phyloP scores from a whole-genome alignment of 345 rosid genomes.

The Hirschfeldia incana region DNA sequence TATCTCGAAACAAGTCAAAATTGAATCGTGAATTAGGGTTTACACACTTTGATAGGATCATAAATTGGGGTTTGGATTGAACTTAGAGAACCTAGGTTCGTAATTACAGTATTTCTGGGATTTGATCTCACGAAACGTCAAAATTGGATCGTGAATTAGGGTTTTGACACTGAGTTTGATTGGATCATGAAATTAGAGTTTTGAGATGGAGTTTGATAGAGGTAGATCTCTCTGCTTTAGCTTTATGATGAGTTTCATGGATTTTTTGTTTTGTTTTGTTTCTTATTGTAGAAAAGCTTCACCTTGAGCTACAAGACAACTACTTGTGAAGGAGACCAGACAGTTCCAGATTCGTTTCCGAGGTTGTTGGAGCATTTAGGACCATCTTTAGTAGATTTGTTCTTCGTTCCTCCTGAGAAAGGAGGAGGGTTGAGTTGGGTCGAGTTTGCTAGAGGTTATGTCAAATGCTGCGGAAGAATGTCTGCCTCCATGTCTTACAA shows the following conservation, averaged over 20 bases:
- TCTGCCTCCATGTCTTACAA: constrained; percentile 52
- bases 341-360: constrained; percentile 47
- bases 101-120: neutral
- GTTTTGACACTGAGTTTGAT: neutral
- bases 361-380: constrained; percentile 62
- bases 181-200: neutral
- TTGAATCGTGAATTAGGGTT: neutral
- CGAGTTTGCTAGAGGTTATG: constrained; percentile 72
- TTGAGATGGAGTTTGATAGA: neutral
- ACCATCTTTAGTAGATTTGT: constrained; percentile 60
- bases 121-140: neutral
- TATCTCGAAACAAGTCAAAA: neutral
- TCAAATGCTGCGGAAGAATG: constrained; percentile 82
- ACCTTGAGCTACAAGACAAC: constrained; percentile 43
- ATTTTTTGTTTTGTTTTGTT: neutral
- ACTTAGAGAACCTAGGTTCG: neutral
- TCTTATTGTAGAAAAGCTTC: constrained; percentile 62
- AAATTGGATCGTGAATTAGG: constrained; percentile 1
- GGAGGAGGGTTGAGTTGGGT: constrained; percentile 68
- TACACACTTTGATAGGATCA: neutral
- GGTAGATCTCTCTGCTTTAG: neutral
- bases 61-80: neutral
- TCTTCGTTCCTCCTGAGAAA: constrained; percentile 48
- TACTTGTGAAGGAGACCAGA: constrained; percentile 43
- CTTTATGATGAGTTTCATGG: neutral